phyloP scores from a whole-genome alignment of 371 early-diverging fungal genomes.

The Syncephalastrum monosporum region DNA sequence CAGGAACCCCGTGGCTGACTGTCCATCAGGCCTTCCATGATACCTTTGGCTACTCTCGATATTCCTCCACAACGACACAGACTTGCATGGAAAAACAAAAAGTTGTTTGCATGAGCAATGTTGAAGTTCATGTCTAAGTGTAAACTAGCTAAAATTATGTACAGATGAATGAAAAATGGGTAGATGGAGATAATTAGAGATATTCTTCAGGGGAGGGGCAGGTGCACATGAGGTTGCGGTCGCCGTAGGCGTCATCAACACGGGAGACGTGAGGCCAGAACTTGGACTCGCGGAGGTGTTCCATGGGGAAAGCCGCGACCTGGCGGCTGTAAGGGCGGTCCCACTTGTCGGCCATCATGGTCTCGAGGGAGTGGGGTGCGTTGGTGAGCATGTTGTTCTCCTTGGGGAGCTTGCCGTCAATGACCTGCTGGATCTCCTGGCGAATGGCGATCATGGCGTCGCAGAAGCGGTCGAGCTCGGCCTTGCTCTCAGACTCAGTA shows the following conservation, averaged over 20 bases:
- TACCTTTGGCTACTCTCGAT: constrained; percentile 6
- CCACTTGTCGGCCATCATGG: constrained; percentile 79
- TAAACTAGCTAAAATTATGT: no score
- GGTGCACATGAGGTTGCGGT: constrained; percentile 90
- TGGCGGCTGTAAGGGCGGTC: constrained; percentile 81
- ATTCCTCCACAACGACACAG: no score
- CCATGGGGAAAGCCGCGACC: constrained; percentile 90
- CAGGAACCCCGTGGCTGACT: no score
- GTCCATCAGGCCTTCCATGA: constrained; percentile 12
- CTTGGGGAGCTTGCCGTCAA: constrained; percentile 78
- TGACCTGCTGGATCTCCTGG: constrained; percentile 84
- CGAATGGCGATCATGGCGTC: constrained; percentile 97
- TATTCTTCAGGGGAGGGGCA: constrained; percentile 73
- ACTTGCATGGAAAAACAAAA: no score
- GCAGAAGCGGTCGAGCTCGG: constrained; percentile 94
- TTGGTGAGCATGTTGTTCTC: constrained; percentile 85
- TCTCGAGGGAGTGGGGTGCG: constrained; percentile 86
- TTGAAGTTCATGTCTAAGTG: no score
- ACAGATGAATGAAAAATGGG: no score
- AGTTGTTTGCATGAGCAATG: no score
- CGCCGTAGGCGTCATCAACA: constrained; percentile 95
- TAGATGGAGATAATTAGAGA: constrained; percentile 7
- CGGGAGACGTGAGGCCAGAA: constrained; percentile 94
- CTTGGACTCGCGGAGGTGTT: constrained; percentile 79
- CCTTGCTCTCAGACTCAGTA: constrained; percentile 94